A percentile compares a stretch with the other conserved stretches of the same genome.
Evolutionary conservation across 1,284 basidiomycete genomes (phyloP).

Genomic region (Neolentinus lepideus): DNA sequence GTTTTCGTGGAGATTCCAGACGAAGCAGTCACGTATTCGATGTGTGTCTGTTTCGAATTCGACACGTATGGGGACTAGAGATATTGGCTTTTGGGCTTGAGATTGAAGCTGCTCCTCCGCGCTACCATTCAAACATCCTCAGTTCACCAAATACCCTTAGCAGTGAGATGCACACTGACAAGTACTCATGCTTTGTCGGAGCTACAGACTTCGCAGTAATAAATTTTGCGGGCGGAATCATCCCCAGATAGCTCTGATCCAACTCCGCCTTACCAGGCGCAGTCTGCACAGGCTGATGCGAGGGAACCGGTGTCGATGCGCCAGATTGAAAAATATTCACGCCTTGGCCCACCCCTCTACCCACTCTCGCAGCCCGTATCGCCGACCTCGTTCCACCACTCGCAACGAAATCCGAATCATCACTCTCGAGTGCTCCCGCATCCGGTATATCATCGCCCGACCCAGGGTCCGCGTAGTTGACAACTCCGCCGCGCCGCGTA

Average conservation of each 20-base stretch:
- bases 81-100: conserved; percentile 58
- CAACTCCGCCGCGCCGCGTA: conserved; percentile 53
- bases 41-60: conserved; percentile 92
- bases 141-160: neutral
- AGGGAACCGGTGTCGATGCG: conserved; percentile 22
- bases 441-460: conserved; percentile 79
- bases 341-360: conserved; percentile 30
- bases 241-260: conserved; percentile 86
- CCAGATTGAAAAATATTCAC: conserved; percentile 26
- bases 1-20: conserved; percentile 90
- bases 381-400: conserved; percentile 42
- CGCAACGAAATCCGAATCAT: conserved; percentile 60
- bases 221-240: conserved; percentile 76
- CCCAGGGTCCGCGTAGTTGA: conserved; percentile 87
- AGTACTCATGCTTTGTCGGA: conserved; percentile 55
- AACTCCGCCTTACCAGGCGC: conserved; percentile 46
- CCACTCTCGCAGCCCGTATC: conserved; percentile 25
- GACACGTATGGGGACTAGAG: conserved; percentile 87
- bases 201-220: conserved; percentile 56
- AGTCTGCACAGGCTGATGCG: conserved; percentile 7
- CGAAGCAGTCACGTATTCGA: conserved; percentile 89
- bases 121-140: conserved; percentile 29
- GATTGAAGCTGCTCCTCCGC: conserved; percentile 56
- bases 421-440: conserved; percentile 69
- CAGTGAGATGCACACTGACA: conserved; percentile 16